A percentile compares a stretch with the other conserved stretches of the same genome.
Evolutionary conservation across 352 stramenopile species (phyloP).

Genomic region (Phytophthora hibernalis): DNA sequence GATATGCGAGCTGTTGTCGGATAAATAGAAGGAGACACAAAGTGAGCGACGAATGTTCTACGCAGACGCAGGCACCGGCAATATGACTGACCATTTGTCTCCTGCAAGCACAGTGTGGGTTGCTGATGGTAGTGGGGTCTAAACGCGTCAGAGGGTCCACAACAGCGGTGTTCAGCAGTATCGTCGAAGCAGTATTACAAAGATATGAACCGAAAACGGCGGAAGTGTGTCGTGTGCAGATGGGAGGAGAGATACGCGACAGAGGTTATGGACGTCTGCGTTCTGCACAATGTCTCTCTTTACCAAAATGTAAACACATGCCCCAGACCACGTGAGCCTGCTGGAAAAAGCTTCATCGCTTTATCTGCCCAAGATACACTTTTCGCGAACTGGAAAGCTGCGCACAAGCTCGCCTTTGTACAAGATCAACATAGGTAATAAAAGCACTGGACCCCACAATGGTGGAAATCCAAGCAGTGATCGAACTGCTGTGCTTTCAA

Average conservation of each 20-base stretch:
- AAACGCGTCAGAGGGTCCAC: neutral
- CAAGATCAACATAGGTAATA: slow-evolving; percentile 23
- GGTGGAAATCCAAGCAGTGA: no score
- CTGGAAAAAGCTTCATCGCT: neutral
- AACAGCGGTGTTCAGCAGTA: neutral
- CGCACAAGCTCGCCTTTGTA: slow-evolving; percentile 18
- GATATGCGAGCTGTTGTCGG: neutral
- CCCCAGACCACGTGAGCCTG: neutral
- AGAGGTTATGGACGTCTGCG: neutral
- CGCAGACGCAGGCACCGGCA: neutral
- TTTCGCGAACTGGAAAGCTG: neutral
- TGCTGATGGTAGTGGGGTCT: neutral
- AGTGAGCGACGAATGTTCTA: neutral
- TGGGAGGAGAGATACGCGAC: neutral
- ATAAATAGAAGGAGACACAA: slow-evolving; percentile 2
- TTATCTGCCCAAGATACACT: neutral
- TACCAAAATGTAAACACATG: neutral
- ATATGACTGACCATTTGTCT: neutral
- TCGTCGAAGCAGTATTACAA: neutral
- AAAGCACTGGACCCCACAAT: no score
- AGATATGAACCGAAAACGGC: neutral
- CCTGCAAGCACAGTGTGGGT: neutral
- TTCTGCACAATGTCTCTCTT: neutral
- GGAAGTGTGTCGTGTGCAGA: neutral
- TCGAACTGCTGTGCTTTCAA: no score